These are phyloP conservation scores for Solanum megistacrolobum DNA, from an alignment of 257 asterid genomes.

Conservation along the genomic window DNA sequence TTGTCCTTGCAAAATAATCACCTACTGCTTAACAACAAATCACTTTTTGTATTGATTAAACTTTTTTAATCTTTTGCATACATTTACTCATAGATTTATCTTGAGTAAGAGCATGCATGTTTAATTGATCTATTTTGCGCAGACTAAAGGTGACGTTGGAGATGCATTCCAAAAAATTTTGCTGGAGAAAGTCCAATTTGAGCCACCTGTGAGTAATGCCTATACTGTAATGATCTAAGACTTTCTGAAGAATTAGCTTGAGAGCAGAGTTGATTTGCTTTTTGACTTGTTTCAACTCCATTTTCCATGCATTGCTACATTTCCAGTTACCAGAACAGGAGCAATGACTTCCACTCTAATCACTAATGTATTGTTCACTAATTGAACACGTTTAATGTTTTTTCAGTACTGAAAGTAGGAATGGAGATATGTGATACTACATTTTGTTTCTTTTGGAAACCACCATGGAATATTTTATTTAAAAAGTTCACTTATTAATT, in stretches of 20 bases:
- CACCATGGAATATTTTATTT: background rate
- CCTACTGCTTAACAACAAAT: background rate
- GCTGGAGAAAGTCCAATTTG: slow-evolving; percentile 40
- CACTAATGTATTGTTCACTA: background rate
- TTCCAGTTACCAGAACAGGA: background rate
- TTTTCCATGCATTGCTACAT: background rate
- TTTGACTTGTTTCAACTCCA: background rate
- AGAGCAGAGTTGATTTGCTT: background rate
- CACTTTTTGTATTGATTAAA: background rate
- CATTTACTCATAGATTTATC: background rate
- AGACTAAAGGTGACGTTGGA: slow-evolving; percentile 50
- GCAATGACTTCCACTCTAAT: background rate
- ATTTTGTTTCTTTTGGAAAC: background rate
- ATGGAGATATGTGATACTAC: background rate
- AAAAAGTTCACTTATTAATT: background rate
- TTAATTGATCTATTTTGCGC: slow-evolving; percentile 11
- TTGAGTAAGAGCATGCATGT: background rate
- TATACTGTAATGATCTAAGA: background rate
- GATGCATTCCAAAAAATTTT: slow-evolving; percentile 24
- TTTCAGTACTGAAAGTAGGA: background rate
- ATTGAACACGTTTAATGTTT: background rate
- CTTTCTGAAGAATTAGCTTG: background rate
- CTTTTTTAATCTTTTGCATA: background rate
- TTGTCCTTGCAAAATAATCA: background rate
- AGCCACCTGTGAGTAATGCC: slow-evolving; percentile 46